Evolutionary conservation across 164 flowering plant species (phyloP).

Genomic region (Magnolia changhungtana): DNA sequence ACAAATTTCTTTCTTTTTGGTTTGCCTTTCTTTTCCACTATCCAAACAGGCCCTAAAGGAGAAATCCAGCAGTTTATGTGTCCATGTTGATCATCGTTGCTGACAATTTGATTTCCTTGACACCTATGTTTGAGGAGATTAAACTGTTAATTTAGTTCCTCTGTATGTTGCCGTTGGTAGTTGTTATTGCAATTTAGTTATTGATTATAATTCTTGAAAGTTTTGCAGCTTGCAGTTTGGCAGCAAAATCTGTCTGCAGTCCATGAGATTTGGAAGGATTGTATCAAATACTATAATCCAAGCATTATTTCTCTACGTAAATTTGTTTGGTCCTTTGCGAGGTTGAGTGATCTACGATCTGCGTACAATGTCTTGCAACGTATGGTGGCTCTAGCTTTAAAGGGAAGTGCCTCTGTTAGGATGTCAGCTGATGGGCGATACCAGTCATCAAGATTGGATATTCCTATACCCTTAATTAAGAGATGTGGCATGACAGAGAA

Average conservation of each 20-base stretch:
- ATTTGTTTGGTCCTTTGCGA: conserved; percentile 65
- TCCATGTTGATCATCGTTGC: too few relatives aligned
- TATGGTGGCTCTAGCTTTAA: conserved; percentile 52
- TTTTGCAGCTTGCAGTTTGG: conserved; percentile 76
- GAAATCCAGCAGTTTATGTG: too few relatives aligned
- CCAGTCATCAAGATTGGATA: conserved; percentile 44
- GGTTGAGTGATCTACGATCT: conserved; percentile 60
- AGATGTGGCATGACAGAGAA: conserved; percentile 12
- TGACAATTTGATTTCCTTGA: too few relatives aligned
- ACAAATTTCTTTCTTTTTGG: too few relatives aligned
- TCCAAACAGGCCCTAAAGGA: too few relatives aligned
- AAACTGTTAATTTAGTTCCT: neutral
- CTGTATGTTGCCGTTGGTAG: neutral
- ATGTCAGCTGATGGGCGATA: conserved; percentile 30
- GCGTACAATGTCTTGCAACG: conserved; percentile 63
- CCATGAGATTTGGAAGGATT: conserved; percentile 67
- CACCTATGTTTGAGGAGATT: neutral
- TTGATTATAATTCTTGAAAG: neutral
- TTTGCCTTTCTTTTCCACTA: too few relatives aligned
- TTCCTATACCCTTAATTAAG: conserved; percentile 54
- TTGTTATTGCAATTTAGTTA: neutral
- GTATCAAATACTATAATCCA: conserved; percentile 42
- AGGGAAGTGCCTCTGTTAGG: conserved; percentile 22
- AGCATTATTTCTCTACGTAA: conserved; percentile 45
- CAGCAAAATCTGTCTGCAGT: conserved; percentile 56